A percentile compares a stretch with the other conserved stretches of the same genome.
These are phyloP conservation scores for Nitzschia palea DNA, from an alignment of 108 stramenopile species.

Conservation along the genomic window DNA sequence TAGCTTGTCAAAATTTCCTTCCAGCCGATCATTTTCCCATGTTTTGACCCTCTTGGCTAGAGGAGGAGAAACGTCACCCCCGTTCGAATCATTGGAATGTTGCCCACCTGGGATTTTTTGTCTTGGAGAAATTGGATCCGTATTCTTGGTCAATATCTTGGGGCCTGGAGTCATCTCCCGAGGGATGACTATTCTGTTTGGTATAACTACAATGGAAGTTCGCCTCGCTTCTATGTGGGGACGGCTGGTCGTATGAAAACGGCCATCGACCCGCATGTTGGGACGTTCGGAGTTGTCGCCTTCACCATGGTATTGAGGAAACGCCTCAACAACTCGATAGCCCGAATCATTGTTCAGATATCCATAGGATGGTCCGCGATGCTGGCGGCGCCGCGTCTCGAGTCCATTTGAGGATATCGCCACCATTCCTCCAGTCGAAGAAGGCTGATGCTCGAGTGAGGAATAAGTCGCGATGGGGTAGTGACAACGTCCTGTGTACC, in stretches of 20 bases:
- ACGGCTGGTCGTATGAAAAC: too few species aligned
- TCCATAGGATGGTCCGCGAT: neutral
- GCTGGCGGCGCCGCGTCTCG: neutral
- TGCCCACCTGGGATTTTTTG: neutral
- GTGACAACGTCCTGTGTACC: too few species aligned
- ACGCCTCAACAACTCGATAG: neutral
- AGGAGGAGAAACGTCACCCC: conserved; percentile 10
- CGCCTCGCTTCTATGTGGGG: too few species aligned
- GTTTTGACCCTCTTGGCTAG: conserved; percentile 15
- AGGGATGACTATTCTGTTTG: conserved; percentile 23
- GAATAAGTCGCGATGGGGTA: too few species aligned
- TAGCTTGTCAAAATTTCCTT: conserved; percentile 32
- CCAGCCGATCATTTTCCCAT: neutral
- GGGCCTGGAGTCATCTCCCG: conserved; percentile 13
- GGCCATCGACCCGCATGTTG: too few species aligned
- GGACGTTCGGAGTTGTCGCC: too few species aligned
- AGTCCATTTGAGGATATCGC: neutral
- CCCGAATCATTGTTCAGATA: neutral
- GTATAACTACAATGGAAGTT: conserved; percentile 12
- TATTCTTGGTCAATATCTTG: neutral
- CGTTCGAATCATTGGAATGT: neutral
- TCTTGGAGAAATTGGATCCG: neutral
- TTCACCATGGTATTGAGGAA: too few species aligned
- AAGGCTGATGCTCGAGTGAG: neutral
- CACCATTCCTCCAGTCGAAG: neutral